A percentile compares a stretch with the other conserved stretches of the same genome.
Evolutionary conservation across 495 filamentous ascomycete species (phyloP).

Genomic region (Hyaloscypha hepaticicola): DNA sequence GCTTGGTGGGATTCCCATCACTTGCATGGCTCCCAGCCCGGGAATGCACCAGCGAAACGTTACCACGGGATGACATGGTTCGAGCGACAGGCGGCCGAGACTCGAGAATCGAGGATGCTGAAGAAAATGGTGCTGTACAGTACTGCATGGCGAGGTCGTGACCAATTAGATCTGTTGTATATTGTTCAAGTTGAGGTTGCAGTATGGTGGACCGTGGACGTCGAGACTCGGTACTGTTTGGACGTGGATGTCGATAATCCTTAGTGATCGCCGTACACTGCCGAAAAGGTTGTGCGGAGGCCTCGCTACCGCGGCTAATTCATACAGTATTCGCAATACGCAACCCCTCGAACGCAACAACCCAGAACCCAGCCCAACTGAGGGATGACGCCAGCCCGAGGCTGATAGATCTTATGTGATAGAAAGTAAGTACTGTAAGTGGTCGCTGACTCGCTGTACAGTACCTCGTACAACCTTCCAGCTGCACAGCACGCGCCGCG

Average conservation of each 20-base stretch:
- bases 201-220: background rate
- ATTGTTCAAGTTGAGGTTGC: background rate
- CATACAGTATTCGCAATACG: background rate
- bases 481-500: too few species aligned
- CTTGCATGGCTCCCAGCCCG: constrained; percentile 5
- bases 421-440: too few species aligned
- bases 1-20: constrained; percentile 21
- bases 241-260: too few species aligned
- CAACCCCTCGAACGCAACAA: too few species aligned
- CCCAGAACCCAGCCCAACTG: background rate
- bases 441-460: too few species aligned
- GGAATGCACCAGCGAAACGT: constrained; percentile 4
- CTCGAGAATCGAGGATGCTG: too few species aligned
- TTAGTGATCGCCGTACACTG: background rate
- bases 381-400: background rate
- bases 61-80: constrained; percentile 1
- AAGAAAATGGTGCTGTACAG: too few species aligned
- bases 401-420: too few species aligned
- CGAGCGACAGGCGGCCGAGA: background rate
- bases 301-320: background rate
- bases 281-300: background rate
- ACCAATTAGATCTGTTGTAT: background rate
- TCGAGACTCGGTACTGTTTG: too few species aligned
- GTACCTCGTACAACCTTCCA: too few species aligned
- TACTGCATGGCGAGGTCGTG: background rate